These are phyloP conservation scores for Jamesozyma gamospora DNA, from an alignment of 805 yeast species.

Conservation along the genomic window DNA sequence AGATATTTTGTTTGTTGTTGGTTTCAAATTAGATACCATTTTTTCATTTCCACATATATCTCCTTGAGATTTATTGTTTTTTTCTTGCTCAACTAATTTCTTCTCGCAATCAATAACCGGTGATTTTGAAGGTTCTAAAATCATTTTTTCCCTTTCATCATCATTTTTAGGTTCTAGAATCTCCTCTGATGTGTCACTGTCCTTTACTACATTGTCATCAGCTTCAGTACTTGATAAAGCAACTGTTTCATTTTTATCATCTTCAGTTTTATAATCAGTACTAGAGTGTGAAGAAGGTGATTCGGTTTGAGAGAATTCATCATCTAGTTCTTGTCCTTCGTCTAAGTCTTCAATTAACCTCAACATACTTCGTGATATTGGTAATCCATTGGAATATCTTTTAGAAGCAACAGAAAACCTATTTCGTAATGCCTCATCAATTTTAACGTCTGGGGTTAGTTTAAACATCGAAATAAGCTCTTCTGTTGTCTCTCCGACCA, in stretches of 20 bases:
- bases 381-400: conserved; percentile 7
- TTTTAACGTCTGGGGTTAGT: conserved; percentile 20
- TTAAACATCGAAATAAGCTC: conserved; percentile 26
- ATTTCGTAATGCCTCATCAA: conserved; percentile 12
- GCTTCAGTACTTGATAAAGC: neutral
- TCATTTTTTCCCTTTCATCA: conserved; percentile 8
- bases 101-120: no score
- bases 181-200: no score
- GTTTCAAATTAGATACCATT: no score
- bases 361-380: conserved; percentile 16
- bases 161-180: no score
- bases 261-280: neutral
- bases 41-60: no score
- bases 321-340: conserved; percentile 9
- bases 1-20: no score
- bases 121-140: no score
- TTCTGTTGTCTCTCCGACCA: conserved; percentile 28
- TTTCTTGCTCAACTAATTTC: no score
- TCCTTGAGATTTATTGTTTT: no score
- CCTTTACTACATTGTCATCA: no score
- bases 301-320: conserved; percentile 2
- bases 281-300: neutral
- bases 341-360: conserved; percentile 29
- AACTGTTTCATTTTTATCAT: neutral
- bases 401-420: conserved; percentile 11